Conservation (phyloP, 1,284 basidiomycete species). For the Leccinum solheimii region DNA sequence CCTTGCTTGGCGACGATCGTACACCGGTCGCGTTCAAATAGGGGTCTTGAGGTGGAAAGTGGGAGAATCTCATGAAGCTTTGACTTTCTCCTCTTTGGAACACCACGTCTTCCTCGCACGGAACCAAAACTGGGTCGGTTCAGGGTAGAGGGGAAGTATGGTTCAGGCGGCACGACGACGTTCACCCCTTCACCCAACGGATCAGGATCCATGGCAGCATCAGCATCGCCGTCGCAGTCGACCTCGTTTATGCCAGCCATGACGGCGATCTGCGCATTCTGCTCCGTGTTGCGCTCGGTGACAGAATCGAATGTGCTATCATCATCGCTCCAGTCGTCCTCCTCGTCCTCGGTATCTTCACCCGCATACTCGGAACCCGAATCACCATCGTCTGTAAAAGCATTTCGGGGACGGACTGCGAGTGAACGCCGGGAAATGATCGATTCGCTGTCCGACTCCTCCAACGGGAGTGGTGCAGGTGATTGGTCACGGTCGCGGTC, state of each 20-base stretch:
- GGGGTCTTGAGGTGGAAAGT: slow-evolving; percentile 70
- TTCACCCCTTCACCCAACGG: slow-evolving; percentile 88
- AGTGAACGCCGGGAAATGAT: slow-evolving; percentile 35
- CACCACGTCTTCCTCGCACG: slow-evolving; percentile 45
- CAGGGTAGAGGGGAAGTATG: slow-evolving; percentile 74
- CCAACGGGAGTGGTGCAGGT: slow-evolving; percentile 69
- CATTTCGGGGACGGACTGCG: slow-evolving; percentile 50
- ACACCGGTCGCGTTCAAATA: slow-evolving; percentile 90
- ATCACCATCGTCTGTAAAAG: slow-evolving; percentile 54
- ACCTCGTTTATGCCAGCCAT: too few species aligned
- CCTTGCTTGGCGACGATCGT: slow-evolving; percentile 90
- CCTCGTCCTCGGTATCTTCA: slow-evolving; percentile 48
- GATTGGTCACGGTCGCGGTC: slow-evolving; percentile 68
- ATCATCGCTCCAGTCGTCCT: slow-evolving; percentile 54
- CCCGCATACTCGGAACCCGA: slow-evolving; percentile 55
- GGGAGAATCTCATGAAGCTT: slow-evolving; percentile 61
- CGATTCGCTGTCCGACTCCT: slow-evolving; percentile 65
- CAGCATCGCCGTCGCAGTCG: slow-evolving; percentile 41
- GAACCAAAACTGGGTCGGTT: slow-evolving; percentile 43
- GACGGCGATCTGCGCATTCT: slow-evolving; percentile 64
- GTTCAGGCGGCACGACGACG: slow-evolving; percentile 78
- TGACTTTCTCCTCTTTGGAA: slow-evolving; percentile 59
- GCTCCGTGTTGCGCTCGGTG: slow-evolving; percentile 71
- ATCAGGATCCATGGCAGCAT: slow-evolving; percentile 60
- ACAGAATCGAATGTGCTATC: slow-evolving; percentile 67